A percentile compares a stretch with the other conserved stretches of the same genome.
Conservation (phyloP, 768 basidiomycete species). For the Pleurotus citrinopileatus region DNA sequence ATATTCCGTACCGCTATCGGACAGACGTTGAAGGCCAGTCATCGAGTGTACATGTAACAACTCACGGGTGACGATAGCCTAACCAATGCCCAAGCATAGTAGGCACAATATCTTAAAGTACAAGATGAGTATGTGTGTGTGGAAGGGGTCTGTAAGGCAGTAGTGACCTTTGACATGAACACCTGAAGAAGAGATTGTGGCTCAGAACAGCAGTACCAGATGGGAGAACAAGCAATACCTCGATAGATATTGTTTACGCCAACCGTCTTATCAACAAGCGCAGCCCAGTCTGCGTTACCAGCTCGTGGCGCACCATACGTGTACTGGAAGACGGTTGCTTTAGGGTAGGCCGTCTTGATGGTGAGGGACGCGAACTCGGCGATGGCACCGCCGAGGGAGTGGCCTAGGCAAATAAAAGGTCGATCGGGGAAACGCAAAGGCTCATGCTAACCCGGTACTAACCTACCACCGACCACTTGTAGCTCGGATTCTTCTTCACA, state of each 20-base stretch:
- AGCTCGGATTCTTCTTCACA: not conserved
- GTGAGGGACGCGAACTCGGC: conserved; percentile 3
- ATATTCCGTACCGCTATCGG: conserved; percentile 1
- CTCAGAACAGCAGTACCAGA: not conserved
- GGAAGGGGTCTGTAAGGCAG: not conserved
- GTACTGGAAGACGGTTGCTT: not conserved
- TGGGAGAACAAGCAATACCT: not conserved
- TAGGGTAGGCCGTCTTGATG: not conserved
- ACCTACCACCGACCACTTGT: conserved; percentile 5
- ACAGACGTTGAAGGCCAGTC: too few relatives aligned
- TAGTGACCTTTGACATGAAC: conserved; percentile 7
- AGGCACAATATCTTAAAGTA: conserved; percentile 1
- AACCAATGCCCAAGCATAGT: conserved; percentile 7
- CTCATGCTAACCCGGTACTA: not conserved
- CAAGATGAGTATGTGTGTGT: not conserved
- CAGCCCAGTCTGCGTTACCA: conserved; percentile 2
- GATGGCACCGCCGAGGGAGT: conserved; percentile 5
- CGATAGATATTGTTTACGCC: not conserved
- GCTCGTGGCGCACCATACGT: conserved; percentile 4
- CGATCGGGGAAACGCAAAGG: not conserved
- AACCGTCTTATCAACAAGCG: not conserved
- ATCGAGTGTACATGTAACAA: not conserved
- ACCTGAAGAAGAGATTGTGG: not conserved
- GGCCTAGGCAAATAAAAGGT: not conserved
- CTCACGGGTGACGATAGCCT: not conserved